A percentile compares a stretch with the other conserved stretches of the same genome.
Conservation (phyloP, 179 eudicot genomes). For the Gypsophila paniculata region DNA sequence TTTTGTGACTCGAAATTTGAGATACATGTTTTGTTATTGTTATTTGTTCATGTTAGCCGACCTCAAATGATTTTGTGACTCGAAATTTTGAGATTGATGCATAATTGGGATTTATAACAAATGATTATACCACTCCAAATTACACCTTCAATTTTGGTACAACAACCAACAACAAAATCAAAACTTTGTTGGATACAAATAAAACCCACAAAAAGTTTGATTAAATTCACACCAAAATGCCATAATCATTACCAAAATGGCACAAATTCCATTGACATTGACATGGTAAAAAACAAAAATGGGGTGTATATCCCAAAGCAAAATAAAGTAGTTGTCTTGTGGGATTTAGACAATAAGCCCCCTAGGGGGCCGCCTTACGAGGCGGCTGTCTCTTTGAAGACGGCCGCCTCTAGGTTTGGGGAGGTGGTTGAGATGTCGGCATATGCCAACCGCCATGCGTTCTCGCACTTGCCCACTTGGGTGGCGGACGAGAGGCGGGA, state of each 20-base stretch:
- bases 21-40: too few species aligned
- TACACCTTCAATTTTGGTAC: neutral
- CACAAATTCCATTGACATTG: conserved; percentile 43
- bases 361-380: conserved; percentile 80
- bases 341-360: conserved; percentile 95
- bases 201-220: conserved; percentile 4
- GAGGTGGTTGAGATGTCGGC: conserved; percentile 69
- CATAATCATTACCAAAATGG: neutral
- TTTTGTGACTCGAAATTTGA: too few species aligned
- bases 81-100: too few species aligned
- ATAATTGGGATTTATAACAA: conserved; percentile 10
- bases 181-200: neutral
- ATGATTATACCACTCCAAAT: conserved; percentile 9
- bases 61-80: too few species aligned
- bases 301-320: conserved; percentile 61
- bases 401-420: conserved; percentile 55
- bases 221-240: conserved; percentile 4
- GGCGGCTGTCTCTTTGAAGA: conserved; percentile 51
- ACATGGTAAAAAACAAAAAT: conserved; percentile 55
- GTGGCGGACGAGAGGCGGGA: conserved; percentile 58
- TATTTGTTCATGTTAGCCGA: too few species aligned
- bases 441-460: conserved; percentile 91
- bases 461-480: conserved; percentile 77
- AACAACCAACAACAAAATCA: neutral
- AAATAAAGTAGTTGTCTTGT: conserved; percentile 65